Percentiles rank a stretch among this genome's conserved stretches.
phyloP scores from a whole-genome alignment of 1,139 yeast species.

The Schizosaccharomyces versatilis region DNA sequence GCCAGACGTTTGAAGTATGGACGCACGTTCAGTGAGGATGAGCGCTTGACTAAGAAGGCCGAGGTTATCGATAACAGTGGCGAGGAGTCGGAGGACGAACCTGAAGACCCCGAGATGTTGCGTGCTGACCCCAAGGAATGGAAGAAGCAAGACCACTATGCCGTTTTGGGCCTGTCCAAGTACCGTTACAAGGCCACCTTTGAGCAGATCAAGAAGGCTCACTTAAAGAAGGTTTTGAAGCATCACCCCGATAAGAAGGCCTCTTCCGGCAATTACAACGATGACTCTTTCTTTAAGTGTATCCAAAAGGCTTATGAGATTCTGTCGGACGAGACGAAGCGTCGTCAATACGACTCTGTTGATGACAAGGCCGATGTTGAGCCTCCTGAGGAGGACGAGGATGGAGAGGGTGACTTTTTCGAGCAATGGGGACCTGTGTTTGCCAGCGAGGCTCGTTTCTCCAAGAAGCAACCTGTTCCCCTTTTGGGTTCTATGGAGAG shows the following conservation, averaged over 20 bases:
- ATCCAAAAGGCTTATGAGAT: slow-evolving; percentile 91
- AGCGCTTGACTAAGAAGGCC: slow-evolving; percentile 52
- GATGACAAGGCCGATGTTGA: slow-evolving; percentile 68
- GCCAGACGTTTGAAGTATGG: slow-evolving; percentile 91
- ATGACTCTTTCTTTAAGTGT: slow-evolving; percentile 94
- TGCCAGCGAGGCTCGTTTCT: slow-evolving; percentile 74
- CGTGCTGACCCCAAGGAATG: slow-evolving; percentile 91
- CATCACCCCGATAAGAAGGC: slow-evolving; percentile 98
- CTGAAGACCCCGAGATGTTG: slow-evolving; percentile 48
- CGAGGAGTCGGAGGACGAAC: slow-evolving; percentile 56
- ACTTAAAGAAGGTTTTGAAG: slow-evolving; percentile 76
- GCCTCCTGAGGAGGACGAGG: slow-evolving; percentile 38
- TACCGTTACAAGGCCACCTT: slow-evolving; percentile 80
- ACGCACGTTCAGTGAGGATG: slow-evolving; percentile 96
- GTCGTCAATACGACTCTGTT: slow-evolving; percentile 88
- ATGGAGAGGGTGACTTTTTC: slow-evolving; percentile 47
- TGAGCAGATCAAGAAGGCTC: slow-evolving; percentile 87
- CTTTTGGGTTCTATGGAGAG: slow-evolving; percentile 45
- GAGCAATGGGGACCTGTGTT: slow-evolving; percentile 88
- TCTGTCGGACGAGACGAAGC: slow-evolving; percentile 61
- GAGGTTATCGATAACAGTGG: slow-evolving; percentile 25
- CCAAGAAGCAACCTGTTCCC: slow-evolving; percentile 79
- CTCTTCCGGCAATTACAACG: slow-evolving; percentile 67
- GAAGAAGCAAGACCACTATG: slow-evolving; percentile 81
- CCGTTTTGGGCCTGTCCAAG: slow-evolving; percentile 81